Evolutionary conservation across 495 filamentous ascomycete genomes (phyloP).

Genomic region (Tuber brumale): DNA sequence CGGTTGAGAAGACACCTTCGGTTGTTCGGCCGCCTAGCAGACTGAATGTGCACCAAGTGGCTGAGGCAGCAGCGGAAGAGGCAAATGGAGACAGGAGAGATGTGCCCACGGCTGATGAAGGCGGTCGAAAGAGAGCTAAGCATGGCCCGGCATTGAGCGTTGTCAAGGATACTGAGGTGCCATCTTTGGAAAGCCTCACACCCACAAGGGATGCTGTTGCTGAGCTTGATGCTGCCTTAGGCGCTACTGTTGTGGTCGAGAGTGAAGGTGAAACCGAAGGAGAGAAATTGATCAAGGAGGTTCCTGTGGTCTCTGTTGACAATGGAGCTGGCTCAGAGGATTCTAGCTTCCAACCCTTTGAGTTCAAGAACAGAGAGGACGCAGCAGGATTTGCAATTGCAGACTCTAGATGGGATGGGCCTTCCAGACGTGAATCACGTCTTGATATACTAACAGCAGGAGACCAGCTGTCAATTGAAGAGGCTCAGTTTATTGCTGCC

Average conservation of each 20-base stretch:
- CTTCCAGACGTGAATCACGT: slow-evolving; percentile 26
- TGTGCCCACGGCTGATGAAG: slow-evolving; percentile 22
- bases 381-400: slow-evolving; percentile 34
- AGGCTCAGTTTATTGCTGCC: slow-evolving; percentile 21
- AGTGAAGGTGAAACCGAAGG: slow-evolving; percentile 25
- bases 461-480: slow-evolving; percentile 22
- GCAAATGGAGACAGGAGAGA: slow-evolving; percentile 26
- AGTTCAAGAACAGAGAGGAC: slow-evolving; percentile 25
- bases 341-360: slow-evolving; percentile 30
- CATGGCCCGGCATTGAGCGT: slow-evolving; percentile 29
- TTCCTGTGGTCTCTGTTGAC: slow-evolving; percentile 13
- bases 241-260: slow-evolving; percentile 21
- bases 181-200: slow-evolving; percentile 29
- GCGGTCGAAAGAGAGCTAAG: slow-evolving; percentile 35
- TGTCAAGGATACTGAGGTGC: slow-evolving; percentile 31
- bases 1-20: slow-evolving; percentile 69
- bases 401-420: slow-evolving; percentile 18
- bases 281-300: slow-evolving; percentile 20
- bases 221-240: slow-evolving; percentile 19
- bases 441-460: slow-evolving; percentile 17
- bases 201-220: slow-evolving; percentile 15
- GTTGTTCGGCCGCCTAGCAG: slow-evolving; percentile 62
- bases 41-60: slow-evolving; percentile 12
- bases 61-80: slow-evolving; percentile 23
- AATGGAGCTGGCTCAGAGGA: slow-evolving; percentile 13